Evolutionary conservation across 345 rosid species (phyloP).

Genomic region (Erucastrum elatum): DNA sequence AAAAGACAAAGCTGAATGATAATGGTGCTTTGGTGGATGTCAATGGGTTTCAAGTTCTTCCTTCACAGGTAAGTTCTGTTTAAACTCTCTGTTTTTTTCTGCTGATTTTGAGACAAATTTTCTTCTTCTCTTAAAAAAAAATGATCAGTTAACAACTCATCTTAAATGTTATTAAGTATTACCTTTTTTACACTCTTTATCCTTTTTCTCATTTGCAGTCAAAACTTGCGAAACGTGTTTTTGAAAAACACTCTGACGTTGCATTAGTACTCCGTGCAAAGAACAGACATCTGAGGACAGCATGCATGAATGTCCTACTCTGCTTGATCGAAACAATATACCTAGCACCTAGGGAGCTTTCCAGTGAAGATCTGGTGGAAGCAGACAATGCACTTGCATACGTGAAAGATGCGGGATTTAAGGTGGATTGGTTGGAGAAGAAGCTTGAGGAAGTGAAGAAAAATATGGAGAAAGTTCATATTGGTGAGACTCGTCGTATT

Average conservation of each 20-base stretch:
- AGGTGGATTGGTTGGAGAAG: constrained; percentile 23
- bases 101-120: no score
- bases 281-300: background rate
- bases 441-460: background rate
- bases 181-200: no score
- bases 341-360: background rate
- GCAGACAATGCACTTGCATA: background rate
- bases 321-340: background rate
- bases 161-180: no score
- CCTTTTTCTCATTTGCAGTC: background rate
- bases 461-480: background rate
- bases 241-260: background rate
- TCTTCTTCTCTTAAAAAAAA: background rate
- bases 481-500: background rate
- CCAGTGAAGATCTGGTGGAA: constrained; percentile 5
- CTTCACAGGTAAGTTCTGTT: background rate
- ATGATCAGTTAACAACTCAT: background rate
- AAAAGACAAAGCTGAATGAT: background rate
- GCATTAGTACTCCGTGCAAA: background rate
- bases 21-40: background rate
- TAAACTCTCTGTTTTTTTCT: background rate
- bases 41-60: background rate
- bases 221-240: background rate
- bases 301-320: background rate
- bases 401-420: background rate